A percentile compares a stretch with the other conserved stretches of the same genome.
These are phyloP conservation scores for Moniliophthora roreri DNA, from an alignment of 1,284 basidiomycete species.

Conservation along the genomic window DNA sequence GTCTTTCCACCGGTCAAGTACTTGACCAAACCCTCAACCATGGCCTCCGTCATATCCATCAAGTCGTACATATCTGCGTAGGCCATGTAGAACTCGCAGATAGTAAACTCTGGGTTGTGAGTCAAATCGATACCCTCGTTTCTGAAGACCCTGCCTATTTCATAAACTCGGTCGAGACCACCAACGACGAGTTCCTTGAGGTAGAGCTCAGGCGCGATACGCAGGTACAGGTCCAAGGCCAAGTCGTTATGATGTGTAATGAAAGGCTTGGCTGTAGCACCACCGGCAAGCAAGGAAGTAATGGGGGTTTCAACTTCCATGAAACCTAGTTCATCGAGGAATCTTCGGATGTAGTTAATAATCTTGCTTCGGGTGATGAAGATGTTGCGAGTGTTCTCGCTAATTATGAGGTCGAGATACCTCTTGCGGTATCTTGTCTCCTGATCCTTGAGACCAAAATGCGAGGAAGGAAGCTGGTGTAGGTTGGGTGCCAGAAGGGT, in stretches of 20 bases:
- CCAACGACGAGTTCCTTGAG: constrained; percentile 98
- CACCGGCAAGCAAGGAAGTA: constrained; percentile 96
- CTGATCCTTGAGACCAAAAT: constrained; percentile 93
- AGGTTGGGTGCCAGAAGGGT: constrained; percentile 93
- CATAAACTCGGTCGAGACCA: constrained; percentile 96
- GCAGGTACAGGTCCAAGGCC: constrained; percentile 96
- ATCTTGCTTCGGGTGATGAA: constrained; percentile 90
- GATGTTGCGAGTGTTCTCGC: constrained; percentile 86
- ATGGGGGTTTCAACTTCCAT: constrained; percentile 99
- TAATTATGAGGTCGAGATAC: constrained; percentile 98
- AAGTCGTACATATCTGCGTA: constrained; percentile 99
- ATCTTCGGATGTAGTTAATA: constrained; percentile 90
- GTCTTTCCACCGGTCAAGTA: constrained; percentile 82
- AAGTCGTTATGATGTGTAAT: constrained; percentile 99
- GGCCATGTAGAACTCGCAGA: constrained; percentile 99
- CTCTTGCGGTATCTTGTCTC: constrained; percentile 98
- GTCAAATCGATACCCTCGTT: constrained; percentile 99
- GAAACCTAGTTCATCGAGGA: constrained; percentile 91
- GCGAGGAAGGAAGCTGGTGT: constrained; percentile 90
- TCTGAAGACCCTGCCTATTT: constrained; percentile 97
- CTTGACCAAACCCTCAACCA: constrained; percentile 93
- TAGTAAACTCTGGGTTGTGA: constrained; percentile 96
- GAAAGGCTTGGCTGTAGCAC: constrained; percentile 98
- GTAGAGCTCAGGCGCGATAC: constrained; percentile 97
- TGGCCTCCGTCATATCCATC: constrained; percentile 95